Evolutionary conservation across 129 eudicot genomes (phyloP), one percentile per base, ranked within the genome.

Genomic region (Solidago caesia): DNA sequence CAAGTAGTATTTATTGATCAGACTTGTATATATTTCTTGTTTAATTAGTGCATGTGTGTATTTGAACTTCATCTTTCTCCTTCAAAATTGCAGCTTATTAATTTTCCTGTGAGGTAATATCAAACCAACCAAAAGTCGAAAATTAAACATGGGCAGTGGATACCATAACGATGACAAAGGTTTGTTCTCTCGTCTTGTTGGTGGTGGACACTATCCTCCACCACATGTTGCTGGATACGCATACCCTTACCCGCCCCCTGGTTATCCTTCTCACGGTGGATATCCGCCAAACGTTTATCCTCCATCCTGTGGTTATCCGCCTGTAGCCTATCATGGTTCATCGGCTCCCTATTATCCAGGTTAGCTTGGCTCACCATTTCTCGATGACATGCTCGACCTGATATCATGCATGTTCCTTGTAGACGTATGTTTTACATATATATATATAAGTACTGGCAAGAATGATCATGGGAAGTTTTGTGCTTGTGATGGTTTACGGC

Each of bases 151-250:
- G 79, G 72, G 71, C 25, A 39, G 63, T 7, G 83, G 79, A 48
- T 64, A 88, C 44, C 58, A 81, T 55, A 75, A 75, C 13, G 46
- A 62, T 6, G 89, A 86, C 25, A 89, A 84, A 80, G 96, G 96
- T 48, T 15, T 89, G 44, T 80, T 89, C 16, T 80, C 86, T n/a
- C 29, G 58, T 78, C 66, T 78, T 42, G 81, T 75, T 61, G 85
- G 88, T n/a, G 80, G 42, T 10, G 91, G 88, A 51, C 75, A 71
- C 0, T 81, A 87, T 56, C 86, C 88, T 67, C 82, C 84, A 60
- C 83, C 86, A 67, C 82, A 43, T 12, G 77, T 27, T 65, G n/a
- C n/a, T n/a, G 66, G 46, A 2, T 59, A 59, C 5, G 52, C 75
- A 3, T 58, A 68, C 44, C 81, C 74, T 4, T 83, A 82, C 57